phyloP scores from a whole-genome alignment of 345 rosid species.

The Euphorbia lathyris region DNA sequence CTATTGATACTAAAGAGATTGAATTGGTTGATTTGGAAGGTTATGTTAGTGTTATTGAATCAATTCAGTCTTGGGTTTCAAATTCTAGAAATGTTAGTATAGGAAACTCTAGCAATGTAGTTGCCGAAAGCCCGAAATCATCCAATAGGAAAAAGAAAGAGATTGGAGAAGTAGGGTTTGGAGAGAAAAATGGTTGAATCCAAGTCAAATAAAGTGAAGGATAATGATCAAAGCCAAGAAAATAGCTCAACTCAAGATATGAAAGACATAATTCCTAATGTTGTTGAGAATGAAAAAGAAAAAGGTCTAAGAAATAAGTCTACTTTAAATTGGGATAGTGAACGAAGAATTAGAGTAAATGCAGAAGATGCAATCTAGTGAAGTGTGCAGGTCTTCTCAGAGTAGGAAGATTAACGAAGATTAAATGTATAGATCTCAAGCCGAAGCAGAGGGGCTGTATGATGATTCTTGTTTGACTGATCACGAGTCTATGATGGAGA shows the following conservation, averaged over 20 bases:
- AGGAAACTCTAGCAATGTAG: slow-evolving; percentile 22
- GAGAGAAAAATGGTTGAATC: slow-evolving; percentile 26
- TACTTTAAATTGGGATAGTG: slow-evolving; percentile 23
- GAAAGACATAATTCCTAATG: slow-evolving; percentile 18
- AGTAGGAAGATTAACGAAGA: slow-evolving; percentile 27
- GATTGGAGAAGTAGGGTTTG: slow-evolving; percentile 32
- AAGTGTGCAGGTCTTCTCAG: slow-evolving; percentile 32
- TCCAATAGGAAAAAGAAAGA: slow-evolving; percentile 38
- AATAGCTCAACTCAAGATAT: slow-evolving; percentile 17
- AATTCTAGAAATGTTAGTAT: slow-evolving; percentile 32
- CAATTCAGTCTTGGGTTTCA: slow-evolving; percentile 35
- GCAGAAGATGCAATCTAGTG: slow-evolving; percentile 31
- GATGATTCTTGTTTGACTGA: slow-evolving; percentile 26
- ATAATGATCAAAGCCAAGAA: slow-evolving; percentile 30
- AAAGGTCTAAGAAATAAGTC: slow-evolving; percentile 22
- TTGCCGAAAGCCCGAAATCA: slow-evolving; percentile 34
- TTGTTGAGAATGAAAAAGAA: slow-evolving; percentile 11
- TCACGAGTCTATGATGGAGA: slow-evolving; percentile 14
- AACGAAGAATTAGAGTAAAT: slow-evolving; percentile 18
- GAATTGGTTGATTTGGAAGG: slow-evolving; percentile 39
- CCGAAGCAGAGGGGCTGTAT: slow-evolving; percentile 21
- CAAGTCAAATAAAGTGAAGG: slow-evolving; percentile 35
- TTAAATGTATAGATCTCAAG: slow-evolving; percentile 25
- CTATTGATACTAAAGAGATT: slow-evolving; percentile 44
- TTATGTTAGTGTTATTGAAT: slow-evolving; percentile 41